Percentiles rank a stretch among this genome's conserved stretches.
Evolutionary conservation across 1,284 basidiomycete genomes (phyloP).

Genomic region (Ustilago vetiveriae): DNA sequence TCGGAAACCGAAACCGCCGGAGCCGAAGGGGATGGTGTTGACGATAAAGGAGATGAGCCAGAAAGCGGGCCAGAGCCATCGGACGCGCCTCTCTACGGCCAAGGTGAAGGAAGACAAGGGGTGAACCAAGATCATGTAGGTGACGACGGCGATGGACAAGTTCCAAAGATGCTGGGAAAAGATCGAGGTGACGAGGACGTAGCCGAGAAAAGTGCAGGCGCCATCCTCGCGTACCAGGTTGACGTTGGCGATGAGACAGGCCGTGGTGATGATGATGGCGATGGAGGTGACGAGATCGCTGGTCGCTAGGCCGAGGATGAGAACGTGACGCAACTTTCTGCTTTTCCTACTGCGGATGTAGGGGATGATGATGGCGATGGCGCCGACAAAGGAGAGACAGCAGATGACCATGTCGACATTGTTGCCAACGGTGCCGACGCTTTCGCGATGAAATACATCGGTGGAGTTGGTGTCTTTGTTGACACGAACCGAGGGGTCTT

Average conservation of each 20-base stretch:
- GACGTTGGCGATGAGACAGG: constrained; percentile 43
- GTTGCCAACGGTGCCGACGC: constrained; percentile 44
- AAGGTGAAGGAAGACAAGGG: constrained; percentile 52
- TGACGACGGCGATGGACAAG: constrained; percentile 56
- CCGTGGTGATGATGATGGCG: constrained; percentile 50
- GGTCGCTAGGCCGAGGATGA: constrained; percentile 60
- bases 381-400: constrained; percentile 48
- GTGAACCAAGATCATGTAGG: constrained; percentile 62
- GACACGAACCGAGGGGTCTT: constrained; percentile 34
- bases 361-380: constrained; percentile 57
- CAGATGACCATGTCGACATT: constrained; percentile 59
- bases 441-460: constrained; percentile 36
- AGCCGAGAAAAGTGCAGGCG: constrained; percentile 54
- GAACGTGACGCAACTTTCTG: constrained; percentile 57
- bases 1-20: constrained; percentile 47
- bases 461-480: constrained; percentile 17
- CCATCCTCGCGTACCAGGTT: constrained; percentile 27
- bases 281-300: constrained; percentile 51
- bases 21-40: constrained; percentile 47
- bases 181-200: constrained; percentile 45
- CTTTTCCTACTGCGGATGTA: constrained; percentile 43
- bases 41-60: constrained; percentile 48
- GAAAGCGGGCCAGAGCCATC: constrained; percentile 58
- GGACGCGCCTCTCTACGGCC: constrained; percentile 48
- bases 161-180: constrained; percentile 63